Base-by-base conservation (phyloP, 441 rosid genomes). In the Populus hybrid region DNA sequence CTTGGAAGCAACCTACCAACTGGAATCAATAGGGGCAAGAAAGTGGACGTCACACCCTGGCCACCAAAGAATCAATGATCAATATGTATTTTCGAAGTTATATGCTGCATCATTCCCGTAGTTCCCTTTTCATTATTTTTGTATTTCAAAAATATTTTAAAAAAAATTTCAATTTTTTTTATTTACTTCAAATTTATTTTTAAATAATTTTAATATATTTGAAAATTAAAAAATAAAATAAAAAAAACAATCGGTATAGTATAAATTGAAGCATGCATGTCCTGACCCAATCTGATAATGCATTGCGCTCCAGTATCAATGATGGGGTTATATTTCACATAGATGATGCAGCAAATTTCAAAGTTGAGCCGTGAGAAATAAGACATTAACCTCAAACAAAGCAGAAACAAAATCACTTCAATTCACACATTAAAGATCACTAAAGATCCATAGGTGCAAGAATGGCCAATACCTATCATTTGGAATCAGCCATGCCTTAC, bases 11-110 rank as follows among this genome's bases (percentile, higher is more conserved):
- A 68, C 23, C 46, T 30, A 34, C 42, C 71, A 16, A 32, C 12
- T n/a, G 71, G 21, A 68, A 18, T 16, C 40, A n/a, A 7, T 26
- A 5, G 68, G 68, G 46, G 46, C 46, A 3, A 40, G 68, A 23
- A 12, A 4, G 68, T 4, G 34, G 12, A 24, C 28, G 68, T 59
- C 71, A 68, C 75, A 76, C n/a, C 18, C 59, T 61, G 84, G 73
- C 81, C 69, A 34, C 8, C 74, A 3, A 20, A 40, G 32, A 57
- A 50, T 57, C 81, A 80, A 64, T 23, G 10, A 34, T 34, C 35
- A 34, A 76, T 76, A 71, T 72, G 73, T 69, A 23, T 67, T 81
- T 81, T 83, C 75, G 75, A 74, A 81, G 77, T 65, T 71, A 67
- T 36, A 64, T 18, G 30, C 28, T 26, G 70, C 18, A n/a, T 24